Evolutionary conservation across 2,329 filamentous ascomycete genomes (phyloP).

Genomic region (Parastagonospora nodorum): DNA sequence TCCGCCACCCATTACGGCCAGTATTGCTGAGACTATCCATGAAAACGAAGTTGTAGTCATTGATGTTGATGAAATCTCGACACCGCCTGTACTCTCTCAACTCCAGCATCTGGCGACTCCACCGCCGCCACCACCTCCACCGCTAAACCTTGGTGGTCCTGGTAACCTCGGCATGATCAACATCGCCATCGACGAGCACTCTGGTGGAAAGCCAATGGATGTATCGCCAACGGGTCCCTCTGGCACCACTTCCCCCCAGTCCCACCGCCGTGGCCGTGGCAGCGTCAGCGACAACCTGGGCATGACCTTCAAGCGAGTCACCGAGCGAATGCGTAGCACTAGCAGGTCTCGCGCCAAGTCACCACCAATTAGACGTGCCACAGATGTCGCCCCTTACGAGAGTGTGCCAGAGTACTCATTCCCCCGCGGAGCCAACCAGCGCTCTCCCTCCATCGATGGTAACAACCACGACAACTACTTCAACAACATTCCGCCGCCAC

Average conservation of each 20-base stretch:
- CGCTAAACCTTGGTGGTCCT: slow-evolving; percentile 21
- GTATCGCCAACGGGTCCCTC: slow-evolving; percentile 30
- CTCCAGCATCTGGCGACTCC: slow-evolving; percentile 64
- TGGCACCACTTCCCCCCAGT: slow-evolving; percentile 44
- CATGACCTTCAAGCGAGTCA: slow-evolving; percentile 54
- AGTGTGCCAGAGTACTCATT: slow-evolving; percentile 46
- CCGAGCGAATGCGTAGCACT: slow-evolving; percentile 64
- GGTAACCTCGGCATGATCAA: slow-evolving; percentile 49
- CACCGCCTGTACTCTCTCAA: slow-evolving; percentile 62
- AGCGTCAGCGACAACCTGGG: slow-evolving; percentile 64
- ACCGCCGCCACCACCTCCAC: slow-evolving; percentile 49
- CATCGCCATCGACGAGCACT: slow-evolving; percentile 53
- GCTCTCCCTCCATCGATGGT: slow-evolving; percentile 36
- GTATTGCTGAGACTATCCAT: slow-evolving; percentile 61
- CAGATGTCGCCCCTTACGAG: slow-evolving; percentile 50
- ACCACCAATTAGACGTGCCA: slow-evolving; percentile 43
- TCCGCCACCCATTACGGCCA: slow-evolving; percentile 52
- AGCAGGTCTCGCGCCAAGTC: slow-evolving; percentile 59
- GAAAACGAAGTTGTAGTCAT: slow-evolving; percentile 51
- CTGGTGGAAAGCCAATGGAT: slow-evolving; percentile 30
- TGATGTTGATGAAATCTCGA: slow-evolving; percentile 43
- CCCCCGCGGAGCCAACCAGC: slow-evolving; percentile 28
- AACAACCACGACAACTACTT: slow-evolving; percentile 33
- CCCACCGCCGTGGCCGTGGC: slow-evolving; percentile 59
- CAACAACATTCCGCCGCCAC: slow-evolving; percentile 40